Conservation (phyloP, 306 rosid genomes). For the Prunus dulcis region DNA sequence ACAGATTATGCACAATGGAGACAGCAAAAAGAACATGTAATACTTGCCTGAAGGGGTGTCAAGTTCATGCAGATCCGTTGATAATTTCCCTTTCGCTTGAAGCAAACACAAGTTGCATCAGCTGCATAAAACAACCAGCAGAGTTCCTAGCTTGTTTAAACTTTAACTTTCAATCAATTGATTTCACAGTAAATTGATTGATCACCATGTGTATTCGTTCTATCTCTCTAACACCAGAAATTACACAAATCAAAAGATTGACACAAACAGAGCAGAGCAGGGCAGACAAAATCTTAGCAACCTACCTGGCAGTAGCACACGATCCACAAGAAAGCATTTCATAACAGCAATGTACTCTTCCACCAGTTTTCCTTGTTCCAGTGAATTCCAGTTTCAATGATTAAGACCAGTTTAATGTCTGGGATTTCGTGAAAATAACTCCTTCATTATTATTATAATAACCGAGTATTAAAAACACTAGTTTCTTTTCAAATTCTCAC, state of each 20-base stretch:
- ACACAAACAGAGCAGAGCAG: not conserved
- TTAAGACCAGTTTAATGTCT: too few relatives aligned
- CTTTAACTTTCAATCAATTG: not conserved
- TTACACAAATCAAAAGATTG: not conserved
- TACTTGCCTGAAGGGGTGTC: conserved; percentile 76
- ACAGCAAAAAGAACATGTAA: not conserved
- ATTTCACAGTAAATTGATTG: not conserved
- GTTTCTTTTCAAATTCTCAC: too few relatives aligned
- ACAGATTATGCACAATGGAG: not conserved
- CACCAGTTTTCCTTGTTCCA: not conserved
- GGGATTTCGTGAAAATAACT: too few relatives aligned
- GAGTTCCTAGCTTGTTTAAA: not conserved
- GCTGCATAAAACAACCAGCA: conserved; percentile 46
- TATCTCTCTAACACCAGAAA: not conserved
- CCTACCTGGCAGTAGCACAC: not conserved
- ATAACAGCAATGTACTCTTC: not conserved
- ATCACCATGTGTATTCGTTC: not conserved
- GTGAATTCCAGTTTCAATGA: not conserved
- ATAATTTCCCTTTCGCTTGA: conserved; percentile 71
- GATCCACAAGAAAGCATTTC: conserved; percentile 15
- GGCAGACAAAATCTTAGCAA: not conserved
- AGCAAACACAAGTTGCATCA: conserved; percentile 74
- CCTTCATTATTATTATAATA: too few relatives aligned
- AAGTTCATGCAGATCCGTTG: conserved; percentile 57
- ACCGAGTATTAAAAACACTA: too few relatives aligned